Percentiles rank a stretch among this genome's conserved stretches.
Evolutionary conservation across 2,329 filamentous ascomycete genomes (phyloP).

Genomic region (Hirsutella rhossiliensis): DNA sequence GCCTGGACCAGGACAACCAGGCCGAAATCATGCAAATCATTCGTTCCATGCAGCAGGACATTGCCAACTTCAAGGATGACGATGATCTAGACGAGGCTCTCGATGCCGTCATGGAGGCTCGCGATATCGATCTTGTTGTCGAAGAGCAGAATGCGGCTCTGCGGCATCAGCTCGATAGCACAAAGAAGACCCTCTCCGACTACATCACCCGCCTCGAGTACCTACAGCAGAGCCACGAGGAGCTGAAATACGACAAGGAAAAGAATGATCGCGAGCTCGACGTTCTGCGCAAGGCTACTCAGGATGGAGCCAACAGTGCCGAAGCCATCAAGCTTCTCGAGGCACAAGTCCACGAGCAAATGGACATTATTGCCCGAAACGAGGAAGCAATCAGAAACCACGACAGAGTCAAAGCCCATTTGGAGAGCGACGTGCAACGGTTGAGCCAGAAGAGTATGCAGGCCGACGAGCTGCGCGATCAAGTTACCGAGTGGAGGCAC

Average conservation of each 20-base stretch:
- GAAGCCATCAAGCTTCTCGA: constrained; percentile 42
- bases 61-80: constrained; percentile 21
- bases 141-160: constrained; percentile 43
- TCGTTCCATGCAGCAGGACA: constrained; percentile 26
- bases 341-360: constrained; percentile 49
- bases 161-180: constrained; percentile 36
- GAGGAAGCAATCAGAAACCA: constrained; percentile 41
- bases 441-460: constrained; percentile 34
- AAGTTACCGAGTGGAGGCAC: constrained; percentile 46
- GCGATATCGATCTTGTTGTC: constrained; percentile 42
- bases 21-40: constrained; percentile 33
- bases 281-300: constrained; percentile 34
- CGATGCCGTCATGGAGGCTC: constrained; percentile 27
- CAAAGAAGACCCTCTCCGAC: constrained; percentile 46
- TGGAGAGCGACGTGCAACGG: constrained; percentile 41
- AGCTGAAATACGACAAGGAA: constrained; percentile 50
- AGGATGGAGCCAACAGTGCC: constrained; percentile 39
- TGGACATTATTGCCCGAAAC: constrained; percentile 53
- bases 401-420: constrained; percentile 31
- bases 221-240: constrained; percentile 51
- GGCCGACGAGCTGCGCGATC: constrained; percentile 42
- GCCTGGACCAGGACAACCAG: constrained; percentile 29
- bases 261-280: constrained; percentile 42
- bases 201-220: constrained; percentile 47
- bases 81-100: constrained; percentile 27